Evolutionary conservation across 2,329 filamentous ascomycete species (phyloP).

Genomic region (Trichoderma koningiopsis): DNA sequence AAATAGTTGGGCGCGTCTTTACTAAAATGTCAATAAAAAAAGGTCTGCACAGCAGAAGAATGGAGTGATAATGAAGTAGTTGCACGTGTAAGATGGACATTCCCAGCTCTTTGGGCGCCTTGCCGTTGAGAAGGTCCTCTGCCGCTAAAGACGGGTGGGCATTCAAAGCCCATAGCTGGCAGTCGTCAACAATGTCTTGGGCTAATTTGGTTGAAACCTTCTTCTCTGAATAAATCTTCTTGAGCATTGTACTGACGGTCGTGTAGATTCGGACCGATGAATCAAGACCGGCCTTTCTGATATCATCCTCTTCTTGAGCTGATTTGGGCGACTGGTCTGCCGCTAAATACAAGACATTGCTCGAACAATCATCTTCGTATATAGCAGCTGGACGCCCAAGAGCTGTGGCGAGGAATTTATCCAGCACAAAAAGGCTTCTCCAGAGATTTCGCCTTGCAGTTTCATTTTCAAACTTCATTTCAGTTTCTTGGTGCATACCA

Average conservation of each 20-base stretch:
- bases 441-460: slow-evolving; percentile 59
- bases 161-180: slow-evolving; percentile 27
- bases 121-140: slow-evolving; percentile 30
- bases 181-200: slow-evolving; percentile 53
- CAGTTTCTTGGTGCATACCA: slow-evolving; percentile 63
- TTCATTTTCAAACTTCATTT: slow-evolving; percentile 50
- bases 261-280: slow-evolving; percentile 60
- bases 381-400: slow-evolving; percentile 65
- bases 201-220: slow-evolving; percentile 61
- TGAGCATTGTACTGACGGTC: slow-evolving; percentile 60
- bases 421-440: slow-evolving; percentile 66
- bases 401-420: slow-evolving; percentile 63
- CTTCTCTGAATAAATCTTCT: slow-evolving; percentile 60
- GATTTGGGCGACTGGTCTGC: background rate
- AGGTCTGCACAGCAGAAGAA: slow-evolving; percentile 64
- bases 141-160: slow-evolving; percentile 54
- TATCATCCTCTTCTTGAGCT: slow-evolving; percentile 17
- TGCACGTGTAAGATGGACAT: slow-evolving; percentile 65
- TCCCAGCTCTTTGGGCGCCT: slow-evolving; percentile 43
- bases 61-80: slow-evolving; percentile 62
- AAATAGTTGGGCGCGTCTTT: slow-evolving; percentile 34
- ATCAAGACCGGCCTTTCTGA: slow-evolving; percentile 45
- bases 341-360: slow-evolving; percentile 43
- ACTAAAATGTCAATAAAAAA: slow-evolving; percentile 64
- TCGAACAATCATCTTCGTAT: slow-evolving; percentile 62